Percentiles rank a stretch among this genome's conserved stretches.
Evolutionary conservation across 495 filamentous ascomycete species (phyloP).

Genomic region (Hypoxylon trugodes): DNA sequence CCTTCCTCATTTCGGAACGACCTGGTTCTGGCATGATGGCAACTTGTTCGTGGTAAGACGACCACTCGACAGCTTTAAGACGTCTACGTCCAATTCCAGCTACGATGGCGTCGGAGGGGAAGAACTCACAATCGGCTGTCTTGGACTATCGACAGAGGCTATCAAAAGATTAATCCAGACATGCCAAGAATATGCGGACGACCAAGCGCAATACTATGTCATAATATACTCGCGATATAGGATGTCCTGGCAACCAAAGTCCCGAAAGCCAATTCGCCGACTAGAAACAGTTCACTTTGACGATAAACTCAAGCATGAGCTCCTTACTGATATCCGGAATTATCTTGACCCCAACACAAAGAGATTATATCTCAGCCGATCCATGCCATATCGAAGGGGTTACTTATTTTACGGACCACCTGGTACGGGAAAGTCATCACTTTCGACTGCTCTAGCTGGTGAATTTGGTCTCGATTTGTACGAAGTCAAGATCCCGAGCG

Average conservation of each 20-base stretch:
- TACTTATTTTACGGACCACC: slow-evolving; percentile 72
- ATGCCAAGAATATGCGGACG: slow-evolving; percentile 57
- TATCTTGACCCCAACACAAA: slow-evolving; percentile 77
- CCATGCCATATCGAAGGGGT: slow-evolving; percentile 71
- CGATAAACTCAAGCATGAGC: slow-evolving; percentile 66
- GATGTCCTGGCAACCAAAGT: slow-evolving; percentile 53
- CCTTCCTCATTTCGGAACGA: slow-evolving; percentile 55
- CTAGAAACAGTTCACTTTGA: slow-evolving; percentile 59
- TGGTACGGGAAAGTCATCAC: slow-evolving; percentile 72
- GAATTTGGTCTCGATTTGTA: slow-evolving; percentile 71
- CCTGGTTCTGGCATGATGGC: slow-evolving; percentile 53
- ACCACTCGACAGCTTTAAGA: slow-evolving; percentile 51
- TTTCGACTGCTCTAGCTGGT: slow-evolving; percentile 70
- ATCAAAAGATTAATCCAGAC: slow-evolving; percentile 53
- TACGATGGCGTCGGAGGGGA: slow-evolving; percentile 50
- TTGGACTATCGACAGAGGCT: slow-evolving; percentile 56
- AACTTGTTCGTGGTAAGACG: slow-evolving; percentile 53
- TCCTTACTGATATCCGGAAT: slow-evolving; percentile 79
- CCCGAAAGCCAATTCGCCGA: slow-evolving; percentile 54
- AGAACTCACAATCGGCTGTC: slow-evolving; percentile 55
- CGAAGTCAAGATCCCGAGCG: slow-evolving; percentile 64
- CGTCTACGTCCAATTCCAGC: slow-evolving; percentile 47
- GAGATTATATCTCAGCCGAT: slow-evolving; percentile 73
- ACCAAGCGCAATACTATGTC: slow-evolving; percentile 55
- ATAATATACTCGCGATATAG: slow-evolving; percentile 51